A percentile compares a stretch with the other conserved stretches of the same genome.
These are phyloP conservation scores for Brassica carinata DNA, from an alignment of 345 rosid genomes.

Conservation along the genomic window DNA sequence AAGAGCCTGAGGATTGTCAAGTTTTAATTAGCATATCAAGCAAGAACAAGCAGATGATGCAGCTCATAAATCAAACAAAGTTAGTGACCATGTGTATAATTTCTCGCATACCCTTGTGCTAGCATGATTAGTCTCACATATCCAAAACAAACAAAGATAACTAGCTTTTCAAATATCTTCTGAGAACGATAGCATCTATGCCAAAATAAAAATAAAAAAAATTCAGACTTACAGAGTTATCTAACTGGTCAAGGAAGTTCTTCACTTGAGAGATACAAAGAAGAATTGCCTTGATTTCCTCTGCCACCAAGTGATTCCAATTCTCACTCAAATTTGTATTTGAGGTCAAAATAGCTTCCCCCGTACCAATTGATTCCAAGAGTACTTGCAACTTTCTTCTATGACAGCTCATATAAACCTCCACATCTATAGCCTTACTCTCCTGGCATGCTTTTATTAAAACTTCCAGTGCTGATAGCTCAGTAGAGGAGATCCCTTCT, in stretches of 20 bases:
- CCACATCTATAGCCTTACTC: slow-evolving; percentile 59
- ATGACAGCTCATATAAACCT: slow-evolving; percentile 71
- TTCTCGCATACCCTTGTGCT: slow-evolving; percentile 1
- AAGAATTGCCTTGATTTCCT: slow-evolving; percentile 80
- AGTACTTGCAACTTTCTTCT: slow-evolving; percentile 79
- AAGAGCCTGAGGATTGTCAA: neutral
- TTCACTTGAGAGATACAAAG: slow-evolving; percentile 63
- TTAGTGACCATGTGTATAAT: slow-evolving; percentile 13
- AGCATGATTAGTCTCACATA: slow-evolving; percentile 14
- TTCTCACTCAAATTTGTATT: slow-evolving; percentile 49
- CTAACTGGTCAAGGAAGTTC: slow-evolving; percentile 56
- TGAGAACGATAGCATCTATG: slow-evolving; percentile 14
- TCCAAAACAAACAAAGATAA: slow-evolving; percentile 28
- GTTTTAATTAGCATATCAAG: slow-evolving; percentile 24
- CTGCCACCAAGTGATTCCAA: slow-evolving; percentile 62
- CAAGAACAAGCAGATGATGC: slow-evolving; percentile 15
- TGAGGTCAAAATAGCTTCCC: slow-evolving; percentile 43
- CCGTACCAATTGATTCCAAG: slow-evolving; percentile 53
- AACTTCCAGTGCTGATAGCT: slow-evolving; percentile 71
- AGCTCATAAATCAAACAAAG: neutral
- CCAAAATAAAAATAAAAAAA: neutral
- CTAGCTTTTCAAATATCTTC: slow-evolving; percentile 9
- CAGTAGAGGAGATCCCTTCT: slow-evolving; percentile 53
- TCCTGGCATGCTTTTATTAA: slow-evolving; percentile 74
- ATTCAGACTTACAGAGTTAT: slow-evolving; percentile 60